A percentile compares a stretch with the other conserved stretches of the same genome.
Conservation (phyloP, 2,329 filamentous ascomycete genomes). For the Microdochium paspali region DNA sequence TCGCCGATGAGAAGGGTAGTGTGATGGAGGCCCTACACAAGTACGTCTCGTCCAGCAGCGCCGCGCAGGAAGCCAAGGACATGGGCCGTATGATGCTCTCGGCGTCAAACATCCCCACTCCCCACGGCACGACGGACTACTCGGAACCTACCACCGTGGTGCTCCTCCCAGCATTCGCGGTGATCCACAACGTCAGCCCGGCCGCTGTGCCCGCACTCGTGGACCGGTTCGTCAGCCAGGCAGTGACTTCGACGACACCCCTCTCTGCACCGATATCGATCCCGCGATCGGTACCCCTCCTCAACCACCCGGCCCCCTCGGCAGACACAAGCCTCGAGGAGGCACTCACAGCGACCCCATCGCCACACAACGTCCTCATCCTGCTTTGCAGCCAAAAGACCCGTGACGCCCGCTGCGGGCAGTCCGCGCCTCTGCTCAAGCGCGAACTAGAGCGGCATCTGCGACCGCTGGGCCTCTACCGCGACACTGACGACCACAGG, state of each 20-base stretch:
- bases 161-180: constrained; percentile 74
- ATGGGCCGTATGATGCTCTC: constrained; percentile 61
- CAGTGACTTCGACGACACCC: constrained; percentile 65
- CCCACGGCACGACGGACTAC: constrained; percentile 54
- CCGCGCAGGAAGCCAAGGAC: constrained; percentile 55
- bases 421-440: constrained; percentile 81
- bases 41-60: constrained; percentile 38
- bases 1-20: constrained; percentile 78
- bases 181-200: constrained; percentile 78
- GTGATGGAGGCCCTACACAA: constrained; percentile 67
- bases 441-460: constrained; percentile 86
- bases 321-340: constrained; percentile 15
- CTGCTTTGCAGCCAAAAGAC: constrained; percentile 90
- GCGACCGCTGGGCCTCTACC: constrained; percentile 71
- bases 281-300: constrained; percentile 20
- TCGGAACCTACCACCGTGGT: constrained; percentile 67
- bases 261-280: constrained; percentile 30
- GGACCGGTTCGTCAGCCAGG: constrained; percentile 55
- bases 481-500: constrained; percentile 79
- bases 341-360: constrained; percentile 44
- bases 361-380: constrained; percentile 77
- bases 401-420: constrained; percentile 89
- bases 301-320: constrained; percentile 13
- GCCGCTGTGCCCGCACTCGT: constrained; percentile 64
- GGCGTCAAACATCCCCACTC: constrained; percentile 82